Base-by-base conservation (phyloP, 2,329 filamentous ascomycete species). In the Botrytis hyacinthi region DNA sequence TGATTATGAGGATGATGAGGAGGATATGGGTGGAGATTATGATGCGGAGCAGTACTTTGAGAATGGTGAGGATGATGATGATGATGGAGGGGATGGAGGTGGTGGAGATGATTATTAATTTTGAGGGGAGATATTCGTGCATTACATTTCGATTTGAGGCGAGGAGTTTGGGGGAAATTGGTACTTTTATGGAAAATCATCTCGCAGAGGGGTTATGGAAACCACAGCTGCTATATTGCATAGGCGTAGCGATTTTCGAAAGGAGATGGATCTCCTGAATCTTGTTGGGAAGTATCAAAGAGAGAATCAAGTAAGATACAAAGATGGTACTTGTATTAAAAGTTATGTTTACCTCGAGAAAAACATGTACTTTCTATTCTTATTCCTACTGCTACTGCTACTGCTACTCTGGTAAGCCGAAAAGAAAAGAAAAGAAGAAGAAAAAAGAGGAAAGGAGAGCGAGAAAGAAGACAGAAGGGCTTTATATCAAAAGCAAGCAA, bases 41-140 rank as follows among this genome's bases (percentile, higher is more conserved):
- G 88, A 90, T 76, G 89, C 87, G 1, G 89, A 91, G 77, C 86
- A 90, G 75, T 91, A 91, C 82, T 89, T 89, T 77, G 87, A 88
- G 75, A 87, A 85, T 72, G 89, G 89, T 10, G 89, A 86, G 68
- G 85, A 85, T 67, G 85, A 85, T 65, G 84, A 82, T 62, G 87
- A 83, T 57, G 86, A 61, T 46, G 51, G 70, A 7, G 70, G 62
- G 10, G 85, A 51, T 67, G 69, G 70, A 32, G 70, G 85, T 46
- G 87, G 85, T 59, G 78, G 74, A 5, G 78, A 79, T 62, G 77
- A 80, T 35, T 78, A 78, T 59, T 78, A 75, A 62, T 51, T 46
- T 40, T 18, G 32, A 35, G 35, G 14, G 8, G 9, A 26, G 42
- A 42, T 42, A 12, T 51, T 32, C 22, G 12, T 16, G 35, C 16